Evolutionary conservation across 805 yeast species (phyloP).

Genomic region (Candida rishiriensis): DNA sequence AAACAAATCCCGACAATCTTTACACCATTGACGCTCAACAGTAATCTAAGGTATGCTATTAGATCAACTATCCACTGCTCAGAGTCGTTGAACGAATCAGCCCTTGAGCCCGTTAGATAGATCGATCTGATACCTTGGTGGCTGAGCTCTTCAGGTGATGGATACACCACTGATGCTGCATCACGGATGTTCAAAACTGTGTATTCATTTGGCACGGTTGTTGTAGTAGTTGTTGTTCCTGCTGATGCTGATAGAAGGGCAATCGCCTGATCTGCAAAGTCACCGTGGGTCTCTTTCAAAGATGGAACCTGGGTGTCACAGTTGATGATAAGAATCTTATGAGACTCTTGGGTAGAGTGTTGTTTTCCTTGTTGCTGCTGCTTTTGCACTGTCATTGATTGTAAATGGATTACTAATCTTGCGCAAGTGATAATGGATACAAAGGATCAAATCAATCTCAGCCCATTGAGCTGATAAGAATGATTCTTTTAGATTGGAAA

Average conservation of each 20-base stretch:
- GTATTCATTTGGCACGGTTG: not conserved
- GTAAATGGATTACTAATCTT: too few species aligned
- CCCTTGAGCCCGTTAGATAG: slow-evolving; percentile 50
- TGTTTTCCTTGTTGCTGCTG: too few species aligned
- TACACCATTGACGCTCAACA: slow-evolving; percentile 13
- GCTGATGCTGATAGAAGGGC: not conserved
- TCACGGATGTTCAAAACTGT: not conserved
- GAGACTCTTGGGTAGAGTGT: not conserved
- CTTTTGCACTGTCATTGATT: too few species aligned
- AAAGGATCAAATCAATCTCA: too few species aligned
- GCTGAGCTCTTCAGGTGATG: slow-evolving; percentile 21
- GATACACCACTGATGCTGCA: slow-evolving; percentile 5
- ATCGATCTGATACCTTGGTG: slow-evolving; percentile 34
- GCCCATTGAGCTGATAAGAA: too few species aligned
- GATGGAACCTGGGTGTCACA: not conserved
- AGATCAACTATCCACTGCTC: slow-evolving; percentile 39
- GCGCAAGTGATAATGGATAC: too few species aligned
- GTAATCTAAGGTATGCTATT: slow-evolving; percentile 29
- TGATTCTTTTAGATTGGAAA: too few species aligned
- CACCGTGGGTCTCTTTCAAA: not conserved
- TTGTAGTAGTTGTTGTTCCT: too few species aligned
- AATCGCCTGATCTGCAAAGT: not conserved
- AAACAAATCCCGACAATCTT: slow-evolving; percentile 74
- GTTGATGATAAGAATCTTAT: not conserved
- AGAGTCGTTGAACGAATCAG: slow-evolving; percentile 39